Percentiles rank a stretch among this genome's conserved stretches.
These are phyloP conservation scores for Blastocladiella emersonii DNA, from an alignment of 371 early-diverging fungal genomes.

Conservation along the genomic window DNA sequence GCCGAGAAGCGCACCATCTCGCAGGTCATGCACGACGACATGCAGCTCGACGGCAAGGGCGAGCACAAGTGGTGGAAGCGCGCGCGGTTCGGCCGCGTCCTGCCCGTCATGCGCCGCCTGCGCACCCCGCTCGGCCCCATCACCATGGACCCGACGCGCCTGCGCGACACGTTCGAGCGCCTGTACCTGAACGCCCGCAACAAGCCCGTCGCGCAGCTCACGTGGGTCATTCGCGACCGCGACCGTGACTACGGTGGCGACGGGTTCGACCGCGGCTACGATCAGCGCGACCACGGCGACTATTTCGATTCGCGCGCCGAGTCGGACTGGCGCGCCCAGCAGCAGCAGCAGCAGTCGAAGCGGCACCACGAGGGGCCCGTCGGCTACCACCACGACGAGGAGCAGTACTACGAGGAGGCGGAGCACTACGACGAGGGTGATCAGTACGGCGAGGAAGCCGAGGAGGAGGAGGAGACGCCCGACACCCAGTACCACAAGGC, in stretches of 20 bases:
- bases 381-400: too few relatives aligned
- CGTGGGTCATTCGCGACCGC: neutral
- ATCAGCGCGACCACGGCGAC: too few relatives aligned
- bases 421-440: too few relatives aligned
- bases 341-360: too few relatives aligned
- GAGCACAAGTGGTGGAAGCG: neutral
- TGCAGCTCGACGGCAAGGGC: neutral
- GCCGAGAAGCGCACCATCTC: neutral
- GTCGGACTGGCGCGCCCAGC: too few relatives aligned
- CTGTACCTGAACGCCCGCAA: neutral
- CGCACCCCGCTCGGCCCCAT: neutral
- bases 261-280: too few relatives aligned
- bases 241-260: neutral
- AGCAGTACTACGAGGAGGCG: too few relatives aligned
- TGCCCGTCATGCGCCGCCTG: neutral
- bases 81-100: neutral
- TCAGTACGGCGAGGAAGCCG: too few relatives aligned
- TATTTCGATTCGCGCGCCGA: too few relatives aligned
- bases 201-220: neutral
- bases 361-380: too few relatives aligned
- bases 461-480: too few relatives aligned
- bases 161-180: neutral
- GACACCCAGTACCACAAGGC: too few relatives aligned
- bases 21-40: neutral
- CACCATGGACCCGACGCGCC: neutral